Conservation (phyloP, 345 rosid species). For the Xanthoceras sorbifolium region DNA sequence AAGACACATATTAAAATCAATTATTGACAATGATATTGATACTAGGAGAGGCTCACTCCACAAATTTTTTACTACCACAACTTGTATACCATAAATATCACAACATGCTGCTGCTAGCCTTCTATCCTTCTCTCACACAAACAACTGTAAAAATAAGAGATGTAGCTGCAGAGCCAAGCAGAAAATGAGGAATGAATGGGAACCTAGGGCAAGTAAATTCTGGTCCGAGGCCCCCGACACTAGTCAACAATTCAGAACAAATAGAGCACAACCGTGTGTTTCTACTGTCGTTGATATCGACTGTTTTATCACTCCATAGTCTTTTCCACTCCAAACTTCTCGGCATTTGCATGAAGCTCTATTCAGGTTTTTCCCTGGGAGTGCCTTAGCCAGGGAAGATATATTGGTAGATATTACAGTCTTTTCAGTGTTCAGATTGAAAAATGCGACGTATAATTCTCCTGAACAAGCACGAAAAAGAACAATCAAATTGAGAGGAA, state of each 20-base stretch:
- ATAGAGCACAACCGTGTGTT: slow-evolving; percentile 60
- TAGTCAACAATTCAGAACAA: slow-evolving; percentile 53
- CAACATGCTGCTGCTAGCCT: slow-evolving; percentile 5
- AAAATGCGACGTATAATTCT: slow-evolving; percentile 58
- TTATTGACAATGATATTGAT: too few relatives aligned
- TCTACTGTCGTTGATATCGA: slow-evolving; percentile 45
- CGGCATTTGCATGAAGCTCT: slow-evolving; percentile 44
- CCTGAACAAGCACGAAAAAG: slow-evolving; percentile 29
- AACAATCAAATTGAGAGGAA: not conserved
- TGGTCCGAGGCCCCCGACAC: not conserved
- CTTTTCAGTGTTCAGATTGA: slow-evolving; percentile 52
- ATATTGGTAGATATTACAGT: slow-evolving; percentile 55
- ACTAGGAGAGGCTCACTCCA: not conserved
- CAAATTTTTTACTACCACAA: not conserved
- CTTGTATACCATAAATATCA: not conserved
- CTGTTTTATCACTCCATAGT: slow-evolving; percentile 29
- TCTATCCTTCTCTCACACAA: not conserved
- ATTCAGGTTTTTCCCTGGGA: slow-evolving; percentile 37
- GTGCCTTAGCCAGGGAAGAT: slow-evolving; percentile 57
- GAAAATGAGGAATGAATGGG: not conserved
- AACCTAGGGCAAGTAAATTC: not conserved
- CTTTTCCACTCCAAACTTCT: slow-evolving; percentile 70
- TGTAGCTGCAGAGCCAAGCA: not conserved
- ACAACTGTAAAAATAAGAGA: not conserved
- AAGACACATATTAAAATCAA: too few relatives aligned